Percentiles rank a stretch among this genome's conserved stretches.
Conservation (phyloP, 352 stramenopile species). For the Globisporangium orthogonon region DNA sequence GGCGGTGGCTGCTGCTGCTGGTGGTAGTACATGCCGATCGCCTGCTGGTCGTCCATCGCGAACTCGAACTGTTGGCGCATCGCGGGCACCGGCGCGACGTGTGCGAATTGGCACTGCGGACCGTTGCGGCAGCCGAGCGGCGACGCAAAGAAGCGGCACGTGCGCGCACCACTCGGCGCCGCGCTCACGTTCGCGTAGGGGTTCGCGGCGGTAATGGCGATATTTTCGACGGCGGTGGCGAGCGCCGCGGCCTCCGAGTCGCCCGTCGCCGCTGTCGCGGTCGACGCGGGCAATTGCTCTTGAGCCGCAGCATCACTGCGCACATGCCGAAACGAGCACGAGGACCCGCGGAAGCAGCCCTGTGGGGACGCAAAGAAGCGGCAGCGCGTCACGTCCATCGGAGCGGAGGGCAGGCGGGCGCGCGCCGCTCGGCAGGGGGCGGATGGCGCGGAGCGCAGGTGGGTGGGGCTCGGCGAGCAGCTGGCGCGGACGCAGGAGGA, state of each 20-base stretch:
- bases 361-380: constrained; percentile 71
- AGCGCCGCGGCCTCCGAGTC: not conserved
- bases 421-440: not conserved
- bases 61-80: constrained; percentile 6
- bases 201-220: constrained; percentile 18
- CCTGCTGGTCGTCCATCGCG: constrained; percentile 15
- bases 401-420: not conserved
- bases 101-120: constrained; percentile 43
- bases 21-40: constrained; percentile 17
- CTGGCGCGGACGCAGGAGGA: not conserved
- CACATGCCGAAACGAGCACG: constrained; percentile 64
- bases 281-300: not conserved
- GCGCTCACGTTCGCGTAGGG: constrained; percentile 24
- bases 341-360: constrained; percentile 61
- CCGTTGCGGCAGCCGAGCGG: constrained; percentile 62
- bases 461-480: not conserved
- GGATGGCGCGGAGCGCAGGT: not conserved
- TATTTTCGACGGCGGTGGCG: not conserved
- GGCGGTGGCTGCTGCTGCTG: not conserved
- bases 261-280: not conserved
- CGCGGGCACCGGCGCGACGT: constrained; percentile 17
- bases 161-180: constrained; percentile 10
- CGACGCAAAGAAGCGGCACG: constrained; percentile 54
- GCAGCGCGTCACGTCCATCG: constrained; percentile 21
- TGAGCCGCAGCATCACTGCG: not conserved